Evolutionary conservation across 78 protist genomes (phyloP).

Genomic region (Anaeramoeba flamelloides): DNA sequence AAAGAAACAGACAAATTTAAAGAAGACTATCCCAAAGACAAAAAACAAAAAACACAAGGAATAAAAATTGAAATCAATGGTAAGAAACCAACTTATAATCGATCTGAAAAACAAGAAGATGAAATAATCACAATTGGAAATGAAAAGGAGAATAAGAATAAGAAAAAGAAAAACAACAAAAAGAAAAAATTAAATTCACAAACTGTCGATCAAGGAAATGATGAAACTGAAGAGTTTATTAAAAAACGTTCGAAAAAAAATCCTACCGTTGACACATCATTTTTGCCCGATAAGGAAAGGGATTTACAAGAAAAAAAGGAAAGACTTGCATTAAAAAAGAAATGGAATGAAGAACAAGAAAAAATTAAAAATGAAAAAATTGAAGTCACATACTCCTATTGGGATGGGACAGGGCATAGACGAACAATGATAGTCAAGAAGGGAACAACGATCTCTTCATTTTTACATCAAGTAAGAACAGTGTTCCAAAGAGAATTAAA

Average conservation of each 20-base stretch:
- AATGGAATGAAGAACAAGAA: constrained; percentile 51
- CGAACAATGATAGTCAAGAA: constrained; percentile 20
- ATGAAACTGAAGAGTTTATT: neutral
- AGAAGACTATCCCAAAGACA: too few relatives aligned
- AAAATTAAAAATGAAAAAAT: constrained; percentile 44
- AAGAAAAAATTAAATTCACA: neutral
- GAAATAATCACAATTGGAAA: neutral
- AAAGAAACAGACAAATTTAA: too few relatives aligned
- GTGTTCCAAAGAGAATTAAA: constrained; percentile 29
- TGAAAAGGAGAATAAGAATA: neutral
- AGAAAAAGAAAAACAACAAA: neutral
- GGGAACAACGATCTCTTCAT: constrained; percentile 45
- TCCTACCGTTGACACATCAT: constrained; percentile 47
- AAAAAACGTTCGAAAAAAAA: constrained; percentile 10
- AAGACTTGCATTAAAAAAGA: constrained; percentile 12
- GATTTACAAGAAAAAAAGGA: constrained; percentile 38
- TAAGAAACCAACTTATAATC: too few relatives aligned
- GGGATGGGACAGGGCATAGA: constrained; percentile 83
- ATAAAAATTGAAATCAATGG: too few relatives aligned
- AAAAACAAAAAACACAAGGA: too few relatives aligned
- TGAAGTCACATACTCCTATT: constrained; percentile 51
- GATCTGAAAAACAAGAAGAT: too few relatives aligned
- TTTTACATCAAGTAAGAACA: constrained; percentile 17
- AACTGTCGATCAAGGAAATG: neutral
- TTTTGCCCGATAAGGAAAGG: constrained; percentile 60